Evolutionary conservation across 257 asterid genomes (phyloP), one percentile per base, ranked within the genome.

Genomic region (Solanum chiquidenum): DNA sequence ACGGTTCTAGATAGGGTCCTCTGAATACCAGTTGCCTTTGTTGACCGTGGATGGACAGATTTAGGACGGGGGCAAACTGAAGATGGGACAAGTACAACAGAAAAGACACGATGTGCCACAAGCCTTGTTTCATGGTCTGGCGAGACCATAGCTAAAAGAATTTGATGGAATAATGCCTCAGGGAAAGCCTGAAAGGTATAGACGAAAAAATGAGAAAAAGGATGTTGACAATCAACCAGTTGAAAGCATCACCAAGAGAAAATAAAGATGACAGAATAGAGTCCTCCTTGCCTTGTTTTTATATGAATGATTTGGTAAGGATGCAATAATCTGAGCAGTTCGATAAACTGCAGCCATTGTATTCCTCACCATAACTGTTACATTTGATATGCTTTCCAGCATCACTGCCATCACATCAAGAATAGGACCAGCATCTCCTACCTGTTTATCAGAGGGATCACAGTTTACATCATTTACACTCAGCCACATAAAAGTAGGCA

Each of bases 341-440:
- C 94, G 96, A 83, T 92, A 93, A 46, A 92, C 94, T 86, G 95
- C 93, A 40, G 93, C 90, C 89, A 94, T 89, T 84, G 96, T 93
- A 92, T 91, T 94, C 89, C 95, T 93, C 84, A 95, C 93, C 96
- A 93, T 94, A 73, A 91, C 93, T 87, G 98, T 82, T 92, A 86
- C 89, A 89, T 89, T 92, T 83, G 98, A 93, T 80, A 92, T 90
- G 91, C 92, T 91, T 92, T 94, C 98, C 95, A 94, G 88, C 98
- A 93, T 93, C 93, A 94, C 95, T 84, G 98, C 93, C 98, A 94
- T 94, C 87, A 91, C 94, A 89, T 93, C 98, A 91, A 93, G 93
- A 88, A 94, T 93, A n/a, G 94, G 98, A 66, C 94, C 96, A 80
- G 95, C 95, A 91, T 94, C 98, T 83, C 98, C 98, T 74, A 94